Evolutionary conservation across 2,329 filamentous ascomycete genomes (phyloP), one percentile per base, ranked within the genome.

Genomic region (Aspergillus sp.): DNA sequence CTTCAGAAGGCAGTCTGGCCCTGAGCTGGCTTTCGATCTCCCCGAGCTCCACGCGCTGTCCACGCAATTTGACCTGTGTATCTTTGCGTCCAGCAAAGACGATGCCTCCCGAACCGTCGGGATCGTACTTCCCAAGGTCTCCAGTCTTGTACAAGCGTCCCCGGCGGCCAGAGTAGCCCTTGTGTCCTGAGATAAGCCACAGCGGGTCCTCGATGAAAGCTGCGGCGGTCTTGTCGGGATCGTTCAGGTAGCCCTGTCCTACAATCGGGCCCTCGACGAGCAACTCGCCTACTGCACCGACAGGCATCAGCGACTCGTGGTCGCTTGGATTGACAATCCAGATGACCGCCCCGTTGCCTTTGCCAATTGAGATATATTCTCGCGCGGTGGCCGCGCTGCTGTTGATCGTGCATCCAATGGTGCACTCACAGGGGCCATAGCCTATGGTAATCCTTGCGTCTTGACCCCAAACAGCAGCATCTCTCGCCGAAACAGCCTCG

Each of bases 221-320:
- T 2, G 43, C 37, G 0, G 45, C 47, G 0, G 61, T 64, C 38
- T 60, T 61, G 7, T 47, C 52, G 1, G 47, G 47, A 24, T 64
- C 57, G 11, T 58, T 57, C 11, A 69, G 35, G 33, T 72, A 72
- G 1, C 66, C 68, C 24, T 57, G 53, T 3, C 59, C 66, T 2
- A 71, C 57, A 24, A 64, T 61, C 0, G 67, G 66, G 0, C 67
- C 67, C 42, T 67, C 64, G 8, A 69, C 50, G 5, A 67, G 49
- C 27, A 69, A 34, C 44, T 71, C 69, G 2, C 69, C 69, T 1
- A 65, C 56, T 5, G 55, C 57, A 7, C 68, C 67, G 3, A 69
- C 50, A 0, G 66, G 59, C 20, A 58, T 47, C 7, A 64, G 47
- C 3, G 35, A 29, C 7, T 60, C 46, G 34, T 60, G 55, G 30